Evolutionary conservation across 163 green algal genomes (phyloP), one percentile per base, ranked within the genome.

Genomic region (Chloromonas sp.): DNA sequence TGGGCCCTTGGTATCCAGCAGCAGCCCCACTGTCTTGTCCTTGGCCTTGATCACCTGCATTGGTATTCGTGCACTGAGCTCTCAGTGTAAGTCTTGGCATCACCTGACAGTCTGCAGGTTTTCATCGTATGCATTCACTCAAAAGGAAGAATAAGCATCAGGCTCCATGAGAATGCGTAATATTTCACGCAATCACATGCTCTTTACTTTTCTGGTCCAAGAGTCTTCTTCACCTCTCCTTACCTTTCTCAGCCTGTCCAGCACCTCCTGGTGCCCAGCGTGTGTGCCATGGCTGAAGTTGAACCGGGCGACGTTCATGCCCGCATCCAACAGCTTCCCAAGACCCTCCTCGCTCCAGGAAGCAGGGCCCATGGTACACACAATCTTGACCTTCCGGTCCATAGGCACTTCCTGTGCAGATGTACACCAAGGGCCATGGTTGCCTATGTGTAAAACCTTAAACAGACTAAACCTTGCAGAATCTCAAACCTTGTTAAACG

Each of bases 1-100:
- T 2, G 91, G 91, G 14, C 91, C 91, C 87, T 94, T 94, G 84
- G 91, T 94, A 86, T 94, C 91, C 74, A 94, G 88, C 83, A 94
- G 86, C 14, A 84, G 85, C 0, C 66, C 87, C 0, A 88, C 71
- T 3, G 87, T 77, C 79, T 87, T 87, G 58, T 89, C 76, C 86
- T 91, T 86, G 59, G 84, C 79, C 5, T 81, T 84, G 1, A 81
- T 86, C 0, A 87, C 88, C 85, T 91, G 88, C 62, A 36, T 36
- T 36, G 36, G 36, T 36, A 36, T 36, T 36, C 36, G 36, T 36
- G 36, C 36, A 36, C 36, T 36, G 36, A 36, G 36, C 36, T 36
- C 36, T 36, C 36, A 36, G 36, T 36, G 36, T 36, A 36, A 36
- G 36, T 36, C 36, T 36, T 36, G 36, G 36, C 36, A 36, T 36